Conservation (phyloP, 148 eudicot species). For the Amaranthus hypochondriacus region DNA sequence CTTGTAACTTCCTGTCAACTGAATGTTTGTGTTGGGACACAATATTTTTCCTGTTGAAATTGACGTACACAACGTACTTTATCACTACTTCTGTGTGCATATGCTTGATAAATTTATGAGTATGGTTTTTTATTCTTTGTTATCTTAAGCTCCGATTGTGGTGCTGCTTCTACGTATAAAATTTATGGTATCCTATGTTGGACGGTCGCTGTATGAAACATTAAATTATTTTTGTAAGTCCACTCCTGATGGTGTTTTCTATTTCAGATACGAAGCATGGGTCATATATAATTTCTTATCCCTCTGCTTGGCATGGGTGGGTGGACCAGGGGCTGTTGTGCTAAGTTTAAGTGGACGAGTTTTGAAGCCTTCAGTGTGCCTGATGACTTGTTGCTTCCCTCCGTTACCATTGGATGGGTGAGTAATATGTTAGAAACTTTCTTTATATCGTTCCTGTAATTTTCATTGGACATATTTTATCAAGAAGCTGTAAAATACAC, state of each 20-base stretch:
- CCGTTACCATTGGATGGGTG: constrained; percentile 94
- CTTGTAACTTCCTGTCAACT: not conserved
- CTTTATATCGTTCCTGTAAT: not conserved
- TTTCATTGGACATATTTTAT: not conserved
- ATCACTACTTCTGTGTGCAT: not conserved
- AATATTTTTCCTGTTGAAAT: not conserved
- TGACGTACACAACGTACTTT: not conserved
- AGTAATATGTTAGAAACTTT: constrained; percentile 23
- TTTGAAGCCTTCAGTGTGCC: constrained; percentile 76
- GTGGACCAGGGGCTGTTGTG: constrained; percentile 98
- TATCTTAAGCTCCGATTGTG: not conserved
- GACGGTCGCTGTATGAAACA: not conserved
- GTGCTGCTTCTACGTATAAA: not conserved
- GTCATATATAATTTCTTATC: constrained; percentile 93
- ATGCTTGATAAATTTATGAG: not conserved
- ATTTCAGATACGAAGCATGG: constrained; percentile 96
- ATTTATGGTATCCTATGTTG: not conserved
- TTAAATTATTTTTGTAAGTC: not conserved
- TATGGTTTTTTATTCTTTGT: constrained; percentile 5
- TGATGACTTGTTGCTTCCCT: constrained; percentile 94
- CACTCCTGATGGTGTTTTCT: constrained; percentile 2
- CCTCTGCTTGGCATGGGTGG: constrained; percentile 97
- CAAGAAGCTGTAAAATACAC: not conserved
- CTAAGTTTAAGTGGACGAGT: constrained; percentile 76
- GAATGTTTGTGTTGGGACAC: not conserved